Evolutionary conservation across 2,329 filamentous ascomycete genomes (phyloP), one percentile per base, ranked within the genome.

Genomic region (Fusarium pseudoanthophilum): DNA sequence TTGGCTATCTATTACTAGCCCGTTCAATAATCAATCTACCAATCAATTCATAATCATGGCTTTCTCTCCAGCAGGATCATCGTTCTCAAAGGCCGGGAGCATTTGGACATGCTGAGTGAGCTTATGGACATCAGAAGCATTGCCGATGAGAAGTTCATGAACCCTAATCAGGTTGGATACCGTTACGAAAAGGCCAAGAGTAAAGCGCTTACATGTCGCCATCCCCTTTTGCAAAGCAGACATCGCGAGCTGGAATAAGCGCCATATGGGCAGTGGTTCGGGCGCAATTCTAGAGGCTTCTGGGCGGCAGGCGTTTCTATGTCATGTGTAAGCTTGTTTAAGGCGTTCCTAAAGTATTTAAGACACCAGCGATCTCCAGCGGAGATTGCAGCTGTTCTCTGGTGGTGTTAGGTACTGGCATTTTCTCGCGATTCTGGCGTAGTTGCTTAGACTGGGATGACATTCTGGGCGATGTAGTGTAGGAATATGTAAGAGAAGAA

Each of bases 21-120:
- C 18, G 48, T 55, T 51, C 48, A 65, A 24, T 32, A 32, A 32
- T 32, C 32, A 32, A 5, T 32, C 30, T 16, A 37, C 34, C 40
- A 18, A 37, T 26, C 42, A 55, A 39, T 39, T n/a, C 48, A n/a
- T 49, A 58, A 75, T 51, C 53, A 92, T 92, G 90, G 84, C 90
- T 16, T 86, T 2, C 34, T 36, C 15, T 9, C 21, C 21, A 42
- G 40, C 24, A 26, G 24, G n/a, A 45, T 18, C 16, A 18, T 45
- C 42, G 6, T 43, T 45, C 42, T 45, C n/a, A 24, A 26, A 45
- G 16, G 26, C n/a, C 7, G 26, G n/a, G 42, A 20, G 24, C 24
- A 20, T 26, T 16, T 26, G 7, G 7, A 26, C 24, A 13, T 45
- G 42, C 16, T 18, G 1, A 45, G 24, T 45, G 42, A 45, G 42